These are phyloP conservation scores for Paulownia fortunei DNA, from an alignment of 257 asterid species.

Conservation along the genomic window DNA sequence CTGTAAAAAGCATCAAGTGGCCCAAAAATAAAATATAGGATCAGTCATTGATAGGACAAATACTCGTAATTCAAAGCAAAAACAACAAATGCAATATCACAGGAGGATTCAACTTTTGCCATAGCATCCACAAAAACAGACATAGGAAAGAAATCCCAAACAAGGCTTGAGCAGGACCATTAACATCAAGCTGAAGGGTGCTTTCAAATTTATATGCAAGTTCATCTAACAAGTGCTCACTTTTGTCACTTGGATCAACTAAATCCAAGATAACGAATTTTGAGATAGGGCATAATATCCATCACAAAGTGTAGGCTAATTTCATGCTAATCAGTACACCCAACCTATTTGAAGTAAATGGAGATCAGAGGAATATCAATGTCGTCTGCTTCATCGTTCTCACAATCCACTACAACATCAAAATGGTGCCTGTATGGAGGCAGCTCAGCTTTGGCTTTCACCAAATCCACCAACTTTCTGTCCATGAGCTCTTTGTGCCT, in stretches of 20 bases:
- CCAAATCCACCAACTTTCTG: conserved; percentile 44
- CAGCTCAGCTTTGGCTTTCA: conserved; percentile 44
- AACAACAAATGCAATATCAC: background rate
- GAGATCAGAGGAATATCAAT: conserved; percentile 49
- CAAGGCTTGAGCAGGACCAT: background rate
- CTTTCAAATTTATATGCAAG: background rate
- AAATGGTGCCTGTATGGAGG: conserved; percentile 46
- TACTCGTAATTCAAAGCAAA: background rate
- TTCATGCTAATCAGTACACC: background rate
- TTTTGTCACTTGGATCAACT: background rate
- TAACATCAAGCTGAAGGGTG: no score
- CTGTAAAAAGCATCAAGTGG: no score
- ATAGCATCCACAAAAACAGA: background rate
- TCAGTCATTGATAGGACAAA: background rate
- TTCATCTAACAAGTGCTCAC: background rate
- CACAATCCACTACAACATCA: conserved; percentile 50
- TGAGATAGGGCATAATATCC: no score
- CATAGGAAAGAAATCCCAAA: background rate
- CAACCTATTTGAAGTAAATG: conserved; percentile 41
- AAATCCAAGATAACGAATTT: no score
- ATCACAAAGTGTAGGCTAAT: background rate
- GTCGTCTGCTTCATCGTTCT: conserved; percentile 49
- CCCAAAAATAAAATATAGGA: background rate
- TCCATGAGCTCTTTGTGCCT: conserved; percentile 51
- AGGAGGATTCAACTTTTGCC: background rate